Conservation (phyloP, 441 rosid genomes). For the Theobroma grandiflorum region DNA sequence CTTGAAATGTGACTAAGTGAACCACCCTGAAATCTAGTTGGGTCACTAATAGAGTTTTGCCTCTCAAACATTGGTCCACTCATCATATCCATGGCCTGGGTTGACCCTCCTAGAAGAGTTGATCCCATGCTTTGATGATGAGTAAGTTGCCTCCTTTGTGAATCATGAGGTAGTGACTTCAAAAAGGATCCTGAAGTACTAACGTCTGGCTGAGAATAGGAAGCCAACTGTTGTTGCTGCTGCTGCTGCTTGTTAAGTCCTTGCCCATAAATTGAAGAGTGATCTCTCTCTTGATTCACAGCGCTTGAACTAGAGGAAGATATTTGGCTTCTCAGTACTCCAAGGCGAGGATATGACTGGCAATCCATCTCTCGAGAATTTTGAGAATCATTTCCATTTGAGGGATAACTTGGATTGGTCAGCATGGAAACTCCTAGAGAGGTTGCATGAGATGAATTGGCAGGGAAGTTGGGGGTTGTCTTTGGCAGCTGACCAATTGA, state of each 20-base stretch:
- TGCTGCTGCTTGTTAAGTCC: conserved; percentile 68
- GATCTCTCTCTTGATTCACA: conserved; percentile 52
- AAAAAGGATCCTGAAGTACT: conserved; percentile 56
- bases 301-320: conserved; percentile 20
- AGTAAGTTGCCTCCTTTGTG: conserved; percentile 61
- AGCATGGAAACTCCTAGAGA: too few relatives aligned
- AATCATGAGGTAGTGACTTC: conserved; percentile 67
- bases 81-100: conserved; percentile 55
- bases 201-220: conserved; percentile 60
- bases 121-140: conserved; percentile 61
- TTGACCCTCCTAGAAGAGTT: conserved; percentile 60
- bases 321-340: conserved; percentile 51
- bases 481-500: too few relatives aligned
- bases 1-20: conserved; percentile 52
- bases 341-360: conserved; percentile 54
- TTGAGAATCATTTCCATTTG: conserved; percentile 49
- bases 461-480: too few relatives aligned
- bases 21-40: conserved; percentile 58
- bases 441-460: too few relatives aligned
- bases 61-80: conserved; percentile 64
- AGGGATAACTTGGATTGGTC: conserved; percentile 20
- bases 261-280: conserved; percentile 53
- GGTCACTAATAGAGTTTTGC: conserved; percentile 58
- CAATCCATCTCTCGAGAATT: conserved; percentile 50
- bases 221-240: conserved; percentile 52